Conservation (phyloP, 192 early-diverging fungal genomes). For the Obelidium mucronatum region DNA sequence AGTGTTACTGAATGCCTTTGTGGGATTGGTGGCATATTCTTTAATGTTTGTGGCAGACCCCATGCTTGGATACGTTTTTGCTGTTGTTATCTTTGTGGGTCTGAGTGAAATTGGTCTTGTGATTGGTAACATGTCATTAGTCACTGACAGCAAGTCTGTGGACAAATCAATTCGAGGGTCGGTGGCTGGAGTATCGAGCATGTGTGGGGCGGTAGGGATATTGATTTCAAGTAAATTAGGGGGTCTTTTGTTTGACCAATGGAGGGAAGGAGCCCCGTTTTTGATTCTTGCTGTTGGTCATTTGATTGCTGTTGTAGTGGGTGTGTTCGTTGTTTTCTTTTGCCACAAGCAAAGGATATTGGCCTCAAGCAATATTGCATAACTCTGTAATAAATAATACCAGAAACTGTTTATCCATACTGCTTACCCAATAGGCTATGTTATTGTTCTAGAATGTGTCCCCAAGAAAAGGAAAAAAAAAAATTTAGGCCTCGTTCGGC, state of each 20-base stretch:
- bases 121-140: slow-evolving; percentile 66
- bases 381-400: too few species aligned
- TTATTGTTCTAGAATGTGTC: too few species aligned
- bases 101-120: slow-evolving; percentile 74
- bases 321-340: neutral
- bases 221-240: slow-evolving; percentile 67
- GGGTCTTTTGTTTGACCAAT: slow-evolving; percentile 63
- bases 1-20: neutral
- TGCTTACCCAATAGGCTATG: too few species aligned
- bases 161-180: slow-evolving; percentile 58
- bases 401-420: too few species aligned
- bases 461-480: too few species aligned
- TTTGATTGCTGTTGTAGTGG: slow-evolving; percentile 27
- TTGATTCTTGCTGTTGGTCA: slow-evolving; percentile 46
- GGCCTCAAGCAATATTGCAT: too few species aligned
- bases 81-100: slow-evolving; percentile 57
- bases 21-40: slow-evolving; percentile 16
- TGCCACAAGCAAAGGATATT: too few species aligned
- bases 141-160: slow-evolving; percentile 56
- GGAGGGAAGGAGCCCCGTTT: slow-evolving; percentile 52
- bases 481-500: too few species aligned
- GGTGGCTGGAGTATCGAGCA: slow-evolving; percentile 66
- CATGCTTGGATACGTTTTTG: slow-evolving; percentile 44
- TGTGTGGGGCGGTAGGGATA: slow-evolving; percentile 67
- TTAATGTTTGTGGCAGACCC: slow-evolving; percentile 54